phyloP scores from a whole-genome alignment of 2,329 filamentous ascomycete genomes.

The Trematosphaeria pertusa region DNA sequence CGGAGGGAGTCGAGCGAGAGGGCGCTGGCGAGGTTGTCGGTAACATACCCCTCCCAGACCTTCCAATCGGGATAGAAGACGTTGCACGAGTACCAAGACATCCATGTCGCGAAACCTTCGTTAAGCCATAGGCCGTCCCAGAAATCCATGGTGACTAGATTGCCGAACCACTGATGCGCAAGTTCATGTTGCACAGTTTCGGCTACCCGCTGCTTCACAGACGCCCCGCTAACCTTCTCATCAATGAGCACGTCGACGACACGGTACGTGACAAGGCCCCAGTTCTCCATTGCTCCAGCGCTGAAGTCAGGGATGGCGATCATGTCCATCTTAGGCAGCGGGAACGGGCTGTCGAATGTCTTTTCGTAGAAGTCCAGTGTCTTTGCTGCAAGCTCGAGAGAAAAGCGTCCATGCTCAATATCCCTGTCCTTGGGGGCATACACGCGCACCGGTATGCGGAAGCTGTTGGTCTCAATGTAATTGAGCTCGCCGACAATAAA shows the following conservation, averaged over 20 bases:
- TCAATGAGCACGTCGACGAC: conserved; percentile 91
- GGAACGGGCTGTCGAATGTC: conserved; percentile 86
- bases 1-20: conserved; percentile 87
- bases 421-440: conserved; percentile 90
- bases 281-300: conserved; percentile 97
- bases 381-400: conserved; percentile 84
- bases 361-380: conserved; percentile 96
- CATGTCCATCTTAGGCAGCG: conserved; percentile 95
- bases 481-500: conserved; percentile 95
- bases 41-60: conserved; percentile 95
- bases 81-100: conserved; percentile 95
- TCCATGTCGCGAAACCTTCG: conserved; percentile 89
- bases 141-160: conserved; percentile 97
- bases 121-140: conserved; percentile 98
- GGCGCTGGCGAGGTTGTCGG: conserved; percentile 87
- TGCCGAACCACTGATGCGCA: conserved; percentile 98
- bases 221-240: conserved; percentile 87
- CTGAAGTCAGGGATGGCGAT: conserved; percentile 95
- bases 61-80: conserved; percentile 98
- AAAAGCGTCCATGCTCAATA: conserved; percentile 90
- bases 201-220: conserved; percentile 89
- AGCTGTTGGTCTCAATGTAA: conserved; percentile 88
- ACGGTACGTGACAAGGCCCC: conserved; percentile 94
- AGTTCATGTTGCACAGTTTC: conserved; percentile 97
- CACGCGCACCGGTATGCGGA: conserved; percentile 91